Evolutionary conservation across 495 filamentous ascomycete genomes (phyloP), one percentile per base, ranked within the genome.

Genomic region (Talaromyces proteolyticus): DNA sequence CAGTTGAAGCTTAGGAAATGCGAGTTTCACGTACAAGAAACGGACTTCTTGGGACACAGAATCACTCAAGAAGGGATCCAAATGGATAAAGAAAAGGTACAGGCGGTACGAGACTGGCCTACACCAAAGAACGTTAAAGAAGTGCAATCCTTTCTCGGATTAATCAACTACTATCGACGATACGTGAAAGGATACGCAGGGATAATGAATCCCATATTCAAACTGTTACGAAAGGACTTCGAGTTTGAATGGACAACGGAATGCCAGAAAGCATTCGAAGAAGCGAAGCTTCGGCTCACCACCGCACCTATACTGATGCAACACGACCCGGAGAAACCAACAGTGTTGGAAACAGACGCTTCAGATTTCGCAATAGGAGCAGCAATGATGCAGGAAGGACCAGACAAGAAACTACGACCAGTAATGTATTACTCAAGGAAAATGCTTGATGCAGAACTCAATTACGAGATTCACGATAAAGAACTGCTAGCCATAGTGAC

Each of bases 281-380:
- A 38, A 34, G 25, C 50, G 3, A 36, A 26, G 39, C 1, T 46
- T 21, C 2, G 20, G 0, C 52, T 52, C 50, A 56, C 39, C 10
- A 25, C 19, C 20, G 8, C 29, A 29, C 18, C 37, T 40, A 56
- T 58, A 23, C 14, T 58, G 21, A 24, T 50, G 4, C 51, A 50
- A 44, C 41, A 57, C 44, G 24, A 44, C 19, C 4, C 19, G 25
- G 25, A 50, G 2, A 14, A 61, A 51, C 6, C 46, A 53, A 41
- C 50, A 38, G 24, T 21, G 26, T 21, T 56, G n/a, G 21, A 57
- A 52, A 51, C 20, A 45, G 44, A 55, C 24, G 29, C 47, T 16
- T 57, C 25, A 7, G 29, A 56, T 39, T 56, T 44, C n/a, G 39
- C 20, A 5, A 29, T 41, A 41, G 6, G 16, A 41, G 5, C 18